These are phyloP conservation scores for Pleoardoris graminearum DNA, from an alignment of 2,329 filamentous ascomycete species.

Conservation along the genomic window DNA sequence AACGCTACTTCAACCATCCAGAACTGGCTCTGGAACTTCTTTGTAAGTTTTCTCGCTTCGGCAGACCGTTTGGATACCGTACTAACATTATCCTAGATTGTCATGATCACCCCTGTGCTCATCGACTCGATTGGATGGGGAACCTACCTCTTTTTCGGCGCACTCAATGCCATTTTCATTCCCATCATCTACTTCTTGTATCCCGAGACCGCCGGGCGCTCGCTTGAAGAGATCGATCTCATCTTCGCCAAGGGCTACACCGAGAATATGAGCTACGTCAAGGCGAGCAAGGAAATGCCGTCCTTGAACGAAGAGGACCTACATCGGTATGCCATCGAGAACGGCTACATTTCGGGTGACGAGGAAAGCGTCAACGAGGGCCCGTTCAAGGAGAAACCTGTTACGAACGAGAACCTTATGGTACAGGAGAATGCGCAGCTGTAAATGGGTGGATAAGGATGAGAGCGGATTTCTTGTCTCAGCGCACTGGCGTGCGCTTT, in stretches of 20 bases:
- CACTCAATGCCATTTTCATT: slow-evolving; percentile 57
- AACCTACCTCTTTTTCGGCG: slow-evolving; percentile 55
- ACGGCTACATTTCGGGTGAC: slow-evolving; percentile 1
- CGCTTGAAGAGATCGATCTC: slow-evolving; percentile 57
- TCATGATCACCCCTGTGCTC: slow-evolving; percentile 1
- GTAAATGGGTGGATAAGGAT: background rate
- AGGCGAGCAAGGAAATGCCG: slow-evolving; percentile 43
- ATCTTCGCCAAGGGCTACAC: slow-evolving; percentile 50
- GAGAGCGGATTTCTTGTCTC: background rate
- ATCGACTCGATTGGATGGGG: slow-evolving; percentile 43
- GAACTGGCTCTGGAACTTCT: slow-evolving; percentile 11
- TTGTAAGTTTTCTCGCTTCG: background rate
- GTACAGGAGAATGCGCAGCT: background rate
- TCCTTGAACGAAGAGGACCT: slow-evolving; percentile 35
- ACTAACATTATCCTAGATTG: background rate
- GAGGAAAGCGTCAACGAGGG: background rate
- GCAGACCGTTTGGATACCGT: too few species aligned
- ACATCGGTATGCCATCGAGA: background rate
- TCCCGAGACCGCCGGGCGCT: slow-evolving; percentile 57
- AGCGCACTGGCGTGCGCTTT: background rate
- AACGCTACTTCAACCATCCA: slow-evolving; percentile 2
- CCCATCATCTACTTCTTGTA: slow-evolving; percentile 60
- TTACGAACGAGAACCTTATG: slow-evolving; percentile 1
- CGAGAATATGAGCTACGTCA: slow-evolving; percentile 45
- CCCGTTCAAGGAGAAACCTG: background rate